These are phyloP conservation scores for Tolypocladium amazonense DNA, from an alignment of 2,329 filamentous ascomycete genomes.

Conservation along the genomic window DNA sequence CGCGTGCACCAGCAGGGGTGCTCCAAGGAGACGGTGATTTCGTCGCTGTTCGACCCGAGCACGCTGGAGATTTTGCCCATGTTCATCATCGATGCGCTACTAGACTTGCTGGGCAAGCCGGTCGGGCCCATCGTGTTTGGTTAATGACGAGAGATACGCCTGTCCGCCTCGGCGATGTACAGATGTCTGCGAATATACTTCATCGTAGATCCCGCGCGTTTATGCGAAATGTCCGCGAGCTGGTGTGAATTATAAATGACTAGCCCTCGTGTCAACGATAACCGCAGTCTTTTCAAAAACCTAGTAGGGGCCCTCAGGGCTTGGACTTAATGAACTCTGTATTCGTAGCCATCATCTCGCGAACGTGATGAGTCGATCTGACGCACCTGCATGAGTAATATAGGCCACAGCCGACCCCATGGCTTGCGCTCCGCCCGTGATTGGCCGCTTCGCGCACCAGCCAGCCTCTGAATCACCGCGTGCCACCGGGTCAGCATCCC, in stretches of 20 bases:
- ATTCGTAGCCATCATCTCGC: not conserved
- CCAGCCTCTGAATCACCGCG: slow-evolving; percentile 11
- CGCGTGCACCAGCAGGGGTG: not conserved
- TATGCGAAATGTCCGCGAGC: not conserved
- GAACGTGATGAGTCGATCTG: not conserved
- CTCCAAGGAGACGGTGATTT: slow-evolving; percentile 1
- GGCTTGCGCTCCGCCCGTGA: slow-evolving; percentile 19
- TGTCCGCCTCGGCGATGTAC: not conserved
- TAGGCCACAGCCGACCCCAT: slow-evolving; percentile 8
- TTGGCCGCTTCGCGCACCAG: slow-evolving; percentile 11
- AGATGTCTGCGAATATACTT: not conserved
- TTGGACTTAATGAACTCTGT: too few species aligned
- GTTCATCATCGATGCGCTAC: slow-evolving; percentile 5
- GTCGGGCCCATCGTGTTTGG: slow-evolving; percentile 4
- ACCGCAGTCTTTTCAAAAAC: too few species aligned
- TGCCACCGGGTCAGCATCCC: slow-evolving; percentile 4
- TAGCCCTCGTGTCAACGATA: too few species aligned
- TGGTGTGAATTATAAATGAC: not conserved
- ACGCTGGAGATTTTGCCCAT: slow-evolving; percentile 5
- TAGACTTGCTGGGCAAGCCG: slow-evolving; percentile 4
- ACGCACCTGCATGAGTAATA: not conserved
- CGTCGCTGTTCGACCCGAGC: slow-evolving; percentile 7
- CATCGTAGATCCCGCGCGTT: not conserved
- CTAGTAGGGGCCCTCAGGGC: too few species aligned
- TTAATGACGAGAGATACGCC: not conserved